These are phyloP conservation scores for Stylonectria norvegica DNA, from an alignment of 2,329 filamentous ascomycete genomes.

Conservation along the genomic window DNA sequence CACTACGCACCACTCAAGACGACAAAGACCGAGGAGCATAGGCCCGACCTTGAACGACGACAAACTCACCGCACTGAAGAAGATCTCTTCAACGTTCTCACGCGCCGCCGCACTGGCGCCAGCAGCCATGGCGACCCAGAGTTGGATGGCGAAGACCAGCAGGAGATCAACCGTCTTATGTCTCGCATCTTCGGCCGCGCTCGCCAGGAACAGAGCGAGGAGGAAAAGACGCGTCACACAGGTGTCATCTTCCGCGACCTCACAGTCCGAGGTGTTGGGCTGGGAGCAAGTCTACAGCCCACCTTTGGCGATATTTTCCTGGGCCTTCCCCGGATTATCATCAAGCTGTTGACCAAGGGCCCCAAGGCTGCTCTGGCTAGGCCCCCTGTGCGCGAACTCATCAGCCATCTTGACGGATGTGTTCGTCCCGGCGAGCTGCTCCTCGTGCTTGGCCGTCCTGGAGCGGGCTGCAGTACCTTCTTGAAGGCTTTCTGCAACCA, in stretches of 20 bases:
- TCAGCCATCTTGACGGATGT: constrained; percentile 63
- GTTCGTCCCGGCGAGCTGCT: constrained; percentile 69
- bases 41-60: constrained; percentile 21
- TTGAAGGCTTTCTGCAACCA: constrained; percentile 72
- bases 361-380: constrained; percentile 51
- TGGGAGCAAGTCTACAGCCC: constrained; percentile 55
- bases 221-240: constrained; percentile 65
- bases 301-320: constrained; percentile 63
- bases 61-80: constrained; percentile 43
- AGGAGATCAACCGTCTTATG: constrained; percentile 60
- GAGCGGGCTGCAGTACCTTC: constrained; percentile 67
- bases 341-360: constrained; percentile 46
- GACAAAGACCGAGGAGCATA: constrained; percentile 8
- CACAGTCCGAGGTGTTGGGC: constrained; percentile 66
- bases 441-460: constrained; percentile 64
- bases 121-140: constrained; percentile 37
- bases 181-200: constrained; percentile 67
- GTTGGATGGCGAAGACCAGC: constrained; percentile 26
- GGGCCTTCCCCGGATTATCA: constrained; percentile 46
- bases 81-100: constrained; percentile 48
- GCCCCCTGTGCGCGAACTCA: constrained; percentile 60
- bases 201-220: constrained; percentile 62
- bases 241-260: constrained; percentile 69
- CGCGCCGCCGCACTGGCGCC: constrained; percentile 44
- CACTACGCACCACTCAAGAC: constrained; percentile 30